phyloP scores from a whole-genome alignment of 139 green algal species.

The Dunaliella sp. region DNA sequence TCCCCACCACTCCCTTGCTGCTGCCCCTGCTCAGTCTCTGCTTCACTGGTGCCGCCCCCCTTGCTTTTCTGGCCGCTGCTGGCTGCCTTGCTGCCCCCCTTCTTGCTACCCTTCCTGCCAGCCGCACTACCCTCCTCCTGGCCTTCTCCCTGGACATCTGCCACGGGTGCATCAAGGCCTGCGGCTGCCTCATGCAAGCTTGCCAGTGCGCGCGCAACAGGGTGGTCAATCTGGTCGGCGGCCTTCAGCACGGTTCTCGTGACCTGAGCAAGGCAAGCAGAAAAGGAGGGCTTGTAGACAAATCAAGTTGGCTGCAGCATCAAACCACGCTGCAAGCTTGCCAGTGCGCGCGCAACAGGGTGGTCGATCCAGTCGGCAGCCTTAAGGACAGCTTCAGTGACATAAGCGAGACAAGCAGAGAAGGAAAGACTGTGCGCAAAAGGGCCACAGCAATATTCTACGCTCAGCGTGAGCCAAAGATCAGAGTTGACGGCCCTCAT shows the following conservation, averaged over 20 bases:
- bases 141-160: too few relatives aligned
- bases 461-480: too few relatives aligned
- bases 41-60: neutral
- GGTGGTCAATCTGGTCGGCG: constrained; percentile 7
- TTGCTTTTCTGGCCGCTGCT: neutral
- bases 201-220: neutral
- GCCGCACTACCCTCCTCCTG: neutral
- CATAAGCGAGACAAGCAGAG: too few relatives aligned
- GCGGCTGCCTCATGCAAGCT: neutral
- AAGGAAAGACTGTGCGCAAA: too few relatives aligned
- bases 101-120: neutral
- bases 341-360: neutral
- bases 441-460: too few relatives aligned
- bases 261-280: neutral
- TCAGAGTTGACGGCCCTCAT: too few relatives aligned
- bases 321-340: constrained; percentile 7
- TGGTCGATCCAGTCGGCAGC: constrained; percentile 14
- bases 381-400: constrained; percentile 18
- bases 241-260: constrained; percentile 23
- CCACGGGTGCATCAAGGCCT: neutral
- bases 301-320: too few relatives aligned
- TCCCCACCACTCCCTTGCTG: neutral
- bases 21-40: neutral
- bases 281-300: too few relatives aligned
- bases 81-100: constrained; percentile 6